Evolutionary conservation across 805 yeast genomes (phyloP), one percentile per base, ranked within the genome.

Genomic region (Sugiyamaella boreocaroliniensis): DNA sequence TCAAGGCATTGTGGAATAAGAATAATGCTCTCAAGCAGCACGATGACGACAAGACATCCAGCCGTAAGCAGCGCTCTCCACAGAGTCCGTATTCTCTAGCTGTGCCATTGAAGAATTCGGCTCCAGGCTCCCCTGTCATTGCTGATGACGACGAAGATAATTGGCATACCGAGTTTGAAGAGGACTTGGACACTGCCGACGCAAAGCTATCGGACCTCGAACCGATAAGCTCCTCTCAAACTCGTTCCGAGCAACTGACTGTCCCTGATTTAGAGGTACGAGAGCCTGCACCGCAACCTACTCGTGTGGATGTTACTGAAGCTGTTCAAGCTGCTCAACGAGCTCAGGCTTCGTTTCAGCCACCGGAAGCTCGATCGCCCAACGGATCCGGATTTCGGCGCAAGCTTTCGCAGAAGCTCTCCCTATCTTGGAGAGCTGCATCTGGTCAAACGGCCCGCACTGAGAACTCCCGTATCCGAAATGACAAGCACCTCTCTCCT

Each of bases 1-100:
- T 67, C 16, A 62, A 62, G 48, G 68, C 66, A 3, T 55, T 61
- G 9, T 66, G 68, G 68, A 60, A 61, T 32, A 52, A 56, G 46
- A 44, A 43, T 10, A 29, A 11, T 4, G 11, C 48, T 29, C n/a
- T 45, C 26, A 29, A 32, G 12, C 15, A 45, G 19, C 26, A 44
- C 41, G 19, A 51, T 45, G 16, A 19, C 46, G 19, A 50, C 51
- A 11, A 10, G 8, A 8, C 32, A 10, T 16, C 41, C 19, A 14
- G 22, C 11, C 19, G 26, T 14, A 45, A 16, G 15, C 40, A 29
- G 18, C 52, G 37, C 3, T 55, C 22, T 40, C 29, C 37, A 37
- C 49, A 20, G 32, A 29, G 29, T 12, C 37, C 37, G 8, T 5
- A 10, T 10, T 11, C 37, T 4, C 37, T 32, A 32, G 37, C 37